Evolutionary conservation across 2,329 filamentous ascomycete species (phyloP).

Genomic region (Rhynchosporium secalis): DNA sequence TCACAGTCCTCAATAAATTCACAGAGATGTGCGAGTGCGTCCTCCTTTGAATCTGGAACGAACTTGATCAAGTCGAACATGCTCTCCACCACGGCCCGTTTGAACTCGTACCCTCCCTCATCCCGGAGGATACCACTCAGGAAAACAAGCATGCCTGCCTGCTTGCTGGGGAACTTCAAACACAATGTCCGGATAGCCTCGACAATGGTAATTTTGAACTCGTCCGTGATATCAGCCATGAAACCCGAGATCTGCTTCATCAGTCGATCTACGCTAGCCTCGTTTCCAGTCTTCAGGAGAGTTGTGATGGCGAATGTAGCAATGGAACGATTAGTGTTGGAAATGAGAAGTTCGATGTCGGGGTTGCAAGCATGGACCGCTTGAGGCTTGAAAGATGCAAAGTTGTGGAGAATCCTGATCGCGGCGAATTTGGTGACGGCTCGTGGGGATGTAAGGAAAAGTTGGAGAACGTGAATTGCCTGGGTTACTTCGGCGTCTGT

Average conservation of each 20-base stretch:
- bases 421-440: conserved; percentile 97
- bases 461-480: conserved; percentile 90
- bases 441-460: conserved; percentile 93
- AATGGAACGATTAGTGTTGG: conserved; percentile 94
- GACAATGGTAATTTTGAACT: conserved; percentile 99
- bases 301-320: conserved; percentile 98
- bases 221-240: conserved; percentile 98
- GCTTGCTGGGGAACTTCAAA: conserved; percentile 96
- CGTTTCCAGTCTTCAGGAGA: conserved; percentile 95
- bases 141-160: conserved; percentile 96
- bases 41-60: conserved; percentile 80
- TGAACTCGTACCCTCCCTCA: conserved; percentile 98
- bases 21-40: conserved; percentile 89
- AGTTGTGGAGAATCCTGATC: conserved; percentile 92
- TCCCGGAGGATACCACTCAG: conserved; percentile 94
- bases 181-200: conserved; percentile 96
- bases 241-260: conserved; percentile 99
- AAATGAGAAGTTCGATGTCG: conserved; percentile 95
- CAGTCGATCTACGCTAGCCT: conserved; percentile 91
- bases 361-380: conserved; percentile 93
- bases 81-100: conserved; percentile 94
- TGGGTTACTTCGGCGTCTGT: conserved; percentile 89
- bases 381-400: conserved; percentile 93
- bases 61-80: conserved; percentile 99
- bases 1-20: conserved; percentile 99